Percentiles rank a stretch among this genome's conserved stretches.
Conservation (phyloP, 768 basidiomycete genomes). For the Peribolospora baueri region DNA sequence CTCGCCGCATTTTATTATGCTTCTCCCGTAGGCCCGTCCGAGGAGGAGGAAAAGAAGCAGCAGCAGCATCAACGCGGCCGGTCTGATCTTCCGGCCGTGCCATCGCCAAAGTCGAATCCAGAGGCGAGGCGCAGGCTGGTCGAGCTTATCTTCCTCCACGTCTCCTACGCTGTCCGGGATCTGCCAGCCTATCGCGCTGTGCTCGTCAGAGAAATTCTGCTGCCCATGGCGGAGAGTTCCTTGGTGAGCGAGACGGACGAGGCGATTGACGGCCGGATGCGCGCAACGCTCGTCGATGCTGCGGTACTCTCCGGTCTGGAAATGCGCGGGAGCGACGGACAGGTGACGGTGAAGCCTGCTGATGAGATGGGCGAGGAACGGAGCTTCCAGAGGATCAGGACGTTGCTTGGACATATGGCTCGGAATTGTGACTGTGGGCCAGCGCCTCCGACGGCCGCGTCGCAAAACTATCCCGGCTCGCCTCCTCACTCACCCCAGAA, state of each 20-base stretch:
- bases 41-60: neutral
- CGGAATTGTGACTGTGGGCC: conserved; percentile 6
- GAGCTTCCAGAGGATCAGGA: conserved; percentile 5
- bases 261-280: neutral
- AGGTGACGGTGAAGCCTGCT: conserved; percentile 13
- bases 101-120: conserved; percentile 1
- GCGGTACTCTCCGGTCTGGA: conserved; percentile 15
- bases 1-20: conserved; percentile 1
- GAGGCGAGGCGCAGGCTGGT: conserved; percentile 10
- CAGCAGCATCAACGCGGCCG: neutral
- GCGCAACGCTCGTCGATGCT: conserved; percentile 11
- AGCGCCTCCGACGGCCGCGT: conserved; percentile 8
- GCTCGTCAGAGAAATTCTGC: conserved; percentile 17
- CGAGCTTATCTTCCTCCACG: conserved; percentile 8
- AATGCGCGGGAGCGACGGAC: conserved; percentile 5
- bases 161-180: conserved; percentile 18
- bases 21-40: neutral
- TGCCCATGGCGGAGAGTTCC: conserved; percentile 20
- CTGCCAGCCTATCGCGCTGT: conserved; percentile 13
- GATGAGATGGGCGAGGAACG: conserved; percentile 13
- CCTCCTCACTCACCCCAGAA: too few relatives aligned
- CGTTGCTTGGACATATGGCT: conserved; percentile 12
- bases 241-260: conserved; percentile 17
- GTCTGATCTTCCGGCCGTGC: neutral
- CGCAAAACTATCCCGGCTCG: too few relatives aligned